Evolutionary conservation across 208 protist genomes (phyloP).

Genomic region (Chromosphaera perkinsii): DNA sequence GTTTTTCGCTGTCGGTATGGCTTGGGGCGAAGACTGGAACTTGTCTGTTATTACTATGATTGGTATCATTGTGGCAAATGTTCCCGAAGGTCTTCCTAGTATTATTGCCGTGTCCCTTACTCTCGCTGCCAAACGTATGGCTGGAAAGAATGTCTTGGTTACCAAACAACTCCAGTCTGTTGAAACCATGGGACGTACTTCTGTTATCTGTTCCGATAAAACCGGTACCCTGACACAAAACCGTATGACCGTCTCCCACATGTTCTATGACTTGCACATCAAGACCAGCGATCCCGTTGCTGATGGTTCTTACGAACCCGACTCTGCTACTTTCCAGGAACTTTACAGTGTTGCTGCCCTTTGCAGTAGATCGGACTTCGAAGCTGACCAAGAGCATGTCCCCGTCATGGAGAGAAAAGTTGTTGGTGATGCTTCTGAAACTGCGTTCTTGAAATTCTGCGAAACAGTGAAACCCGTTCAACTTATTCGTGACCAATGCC

Average conservation of each 20-base stretch:
- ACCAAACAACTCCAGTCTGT: constrained; percentile 86
- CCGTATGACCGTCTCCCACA: constrained; percentile 82
- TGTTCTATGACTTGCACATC: constrained; percentile 29
- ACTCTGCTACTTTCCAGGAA: constrained; percentile 3
- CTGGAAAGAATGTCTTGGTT: constrained; percentile 40
- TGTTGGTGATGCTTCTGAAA: constrained; percentile 69
- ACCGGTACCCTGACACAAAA: constrained; percentile 98
- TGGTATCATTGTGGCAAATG: constrained; percentile 37
- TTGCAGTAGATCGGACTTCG: constrained; percentile 50
- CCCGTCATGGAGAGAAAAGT: constrained; percentile 17
- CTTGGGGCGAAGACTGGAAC: constrained; percentile 35
- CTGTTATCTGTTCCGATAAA: constrained; percentile 97
- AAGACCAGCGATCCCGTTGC: neutral
- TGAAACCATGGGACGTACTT: constrained; percentile 92
- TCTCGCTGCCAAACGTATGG: constrained; percentile 59
- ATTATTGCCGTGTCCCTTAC: constrained; percentile 90
- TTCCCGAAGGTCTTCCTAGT: constrained; percentile 94
- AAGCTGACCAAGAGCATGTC: constrained; percentile 23
- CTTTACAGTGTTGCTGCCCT: constrained; percentile 21
- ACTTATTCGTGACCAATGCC: constrained; percentile 17
- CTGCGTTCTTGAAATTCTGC: constrained; percentile 60
- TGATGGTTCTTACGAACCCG: neutral
- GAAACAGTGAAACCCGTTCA: constrained; percentile 18
- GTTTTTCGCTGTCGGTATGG: constrained; percentile 58
- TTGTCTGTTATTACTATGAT: constrained; percentile 55